Percentiles rank a stretch among this genome's conserved stretches.
Conservation (phyloP, 768 basidiomycete genomes). For the Agrocybe praecox region DNA sequence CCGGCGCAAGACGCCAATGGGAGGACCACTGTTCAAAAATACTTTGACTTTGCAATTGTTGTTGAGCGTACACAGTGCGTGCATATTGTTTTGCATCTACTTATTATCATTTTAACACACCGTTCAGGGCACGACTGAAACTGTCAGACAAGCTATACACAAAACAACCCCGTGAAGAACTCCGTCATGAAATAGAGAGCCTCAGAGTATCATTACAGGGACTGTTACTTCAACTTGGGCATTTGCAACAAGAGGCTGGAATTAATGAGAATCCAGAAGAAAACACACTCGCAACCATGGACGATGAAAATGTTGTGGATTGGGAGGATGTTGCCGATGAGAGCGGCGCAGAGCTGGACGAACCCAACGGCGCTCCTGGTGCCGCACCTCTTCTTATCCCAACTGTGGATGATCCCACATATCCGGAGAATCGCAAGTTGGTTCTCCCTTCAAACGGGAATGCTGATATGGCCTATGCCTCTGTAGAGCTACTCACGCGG, state of each 20-base stretch:
- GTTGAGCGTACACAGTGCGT: constrained; percentile 10
- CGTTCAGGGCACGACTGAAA: no score
- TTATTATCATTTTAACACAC: not conserved
- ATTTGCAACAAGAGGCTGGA: not conserved
- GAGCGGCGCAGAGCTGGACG: not conserved
- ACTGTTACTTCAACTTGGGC: not conserved
- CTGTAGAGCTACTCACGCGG: not conserved
- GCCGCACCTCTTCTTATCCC: not conserved
- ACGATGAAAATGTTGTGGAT: not conserved
- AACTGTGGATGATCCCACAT: not conserved
- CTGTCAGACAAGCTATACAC: not conserved
- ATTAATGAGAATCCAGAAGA: not conserved
- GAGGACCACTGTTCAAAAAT: not conserved
- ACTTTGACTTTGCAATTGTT: not conserved
- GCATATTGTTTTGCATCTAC: not conserved
- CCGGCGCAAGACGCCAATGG: not conserved
- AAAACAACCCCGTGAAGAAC: not conserved
- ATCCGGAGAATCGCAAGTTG: not conserved
- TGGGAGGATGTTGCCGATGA: not conserved
- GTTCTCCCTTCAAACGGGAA: not conserved
- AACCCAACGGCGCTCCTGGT: not conserved
- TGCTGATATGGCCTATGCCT: not conserved
- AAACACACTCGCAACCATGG: not conserved
- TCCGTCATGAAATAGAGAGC: not conserved
- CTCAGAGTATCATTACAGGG: not conserved